phyloP scores from a whole-genome alignment of 352 stramenopile genomes.

The Thalassiosira hispida region DNA sequence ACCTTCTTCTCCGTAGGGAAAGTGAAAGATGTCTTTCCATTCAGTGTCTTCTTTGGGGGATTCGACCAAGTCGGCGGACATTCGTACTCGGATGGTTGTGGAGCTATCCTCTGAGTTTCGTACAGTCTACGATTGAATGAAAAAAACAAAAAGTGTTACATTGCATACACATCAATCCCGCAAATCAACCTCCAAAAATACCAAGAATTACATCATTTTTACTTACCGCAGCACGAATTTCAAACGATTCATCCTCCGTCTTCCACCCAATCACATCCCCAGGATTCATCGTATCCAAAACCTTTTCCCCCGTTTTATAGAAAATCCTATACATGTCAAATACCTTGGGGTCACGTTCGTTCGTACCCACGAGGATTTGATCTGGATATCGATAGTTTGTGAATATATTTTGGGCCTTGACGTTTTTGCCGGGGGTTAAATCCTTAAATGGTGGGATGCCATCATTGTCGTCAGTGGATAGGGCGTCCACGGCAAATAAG shows the following conservation, averaged over 20 bases:
- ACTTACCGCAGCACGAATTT: constrained; percentile 52
- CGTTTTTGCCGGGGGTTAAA: constrained; percentile 61
- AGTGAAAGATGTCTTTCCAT: constrained; percentile 65
- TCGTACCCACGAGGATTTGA: constrained; percentile 64
- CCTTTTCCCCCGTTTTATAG: constrained; percentile 50
- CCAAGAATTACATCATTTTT: neutral
- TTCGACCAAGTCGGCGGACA: constrained; percentile 13
- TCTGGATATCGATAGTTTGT: constrained; percentile 64
- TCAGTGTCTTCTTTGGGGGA: constrained; percentile 22
- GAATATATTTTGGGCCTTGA: constrained; percentile 66
- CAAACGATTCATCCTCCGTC: constrained; percentile 55
- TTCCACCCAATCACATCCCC: constrained; percentile 64
- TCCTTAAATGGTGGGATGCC: constrained; percentile 41
- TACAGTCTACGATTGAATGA: constrained; percentile 14
- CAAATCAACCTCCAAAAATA: no score
- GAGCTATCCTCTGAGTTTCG: constrained; percentile 58
- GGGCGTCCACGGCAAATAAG: constrained; percentile 56
- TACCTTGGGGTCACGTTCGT: constrained; percentile 57
- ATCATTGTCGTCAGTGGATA: neutral
- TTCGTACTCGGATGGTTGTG: constrained; percentile 52
- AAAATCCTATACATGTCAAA: constrained; percentile 74
- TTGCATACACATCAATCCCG: neutral
- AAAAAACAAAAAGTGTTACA: neutral
- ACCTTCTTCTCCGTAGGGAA: constrained; percentile 67
- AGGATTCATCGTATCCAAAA: constrained; percentile 67